phyloP scores from a whole-genome alignment of 1,284 basidiomycete genomes.

The Puccinia hordei region DNA sequence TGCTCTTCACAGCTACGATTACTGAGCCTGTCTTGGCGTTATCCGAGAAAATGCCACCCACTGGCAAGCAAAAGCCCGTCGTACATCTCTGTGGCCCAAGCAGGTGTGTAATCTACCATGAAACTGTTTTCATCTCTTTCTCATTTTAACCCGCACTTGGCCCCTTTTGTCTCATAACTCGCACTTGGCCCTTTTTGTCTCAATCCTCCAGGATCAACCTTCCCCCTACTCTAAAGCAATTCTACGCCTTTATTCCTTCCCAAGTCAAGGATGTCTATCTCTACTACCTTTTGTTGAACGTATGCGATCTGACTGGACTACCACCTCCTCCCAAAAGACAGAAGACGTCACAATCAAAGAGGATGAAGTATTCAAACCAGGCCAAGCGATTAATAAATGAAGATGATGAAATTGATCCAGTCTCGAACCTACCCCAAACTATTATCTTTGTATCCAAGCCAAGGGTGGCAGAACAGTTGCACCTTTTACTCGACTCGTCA shows the following conservation, averaged over 20 bases:
- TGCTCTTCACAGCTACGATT: constrained; percentile 93
- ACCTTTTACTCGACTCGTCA: constrained; percentile 78
- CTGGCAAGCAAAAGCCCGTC: constrained; percentile 83
- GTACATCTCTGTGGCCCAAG: constrained; percentile 77
- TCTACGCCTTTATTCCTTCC: constrained; percentile 89
- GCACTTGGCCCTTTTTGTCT: constrained; percentile 30
- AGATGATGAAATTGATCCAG: constrained; percentile 62
- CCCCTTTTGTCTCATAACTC: too few species aligned
- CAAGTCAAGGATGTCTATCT: constrained; percentile 93
- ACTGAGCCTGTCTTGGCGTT: constrained; percentile 82
- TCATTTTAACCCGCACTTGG: too few species aligned
- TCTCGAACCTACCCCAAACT: constrained; percentile 71
- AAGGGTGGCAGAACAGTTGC: constrained; percentile 74
- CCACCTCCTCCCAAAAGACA: constrained; percentile 56
- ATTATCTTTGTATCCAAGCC: constrained; percentile 92
- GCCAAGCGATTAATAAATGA: constrained; percentile 57
- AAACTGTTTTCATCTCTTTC: constrained; percentile 31
- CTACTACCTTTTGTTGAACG: constrained; percentile 83
- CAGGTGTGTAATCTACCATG: constrained; percentile 63
- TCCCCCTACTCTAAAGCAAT: constrained; percentile 79
- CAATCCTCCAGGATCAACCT: constrained; percentile 70
- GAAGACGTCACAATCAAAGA: constrained; percentile 53
- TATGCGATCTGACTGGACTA: constrained; percentile 55
- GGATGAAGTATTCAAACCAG: constrained; percentile 52
- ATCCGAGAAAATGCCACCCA: constrained; percentile 71